Base-by-base conservation (phyloP, 352 stramenopile genomes). In the Phytopythium aichiense region DNA sequence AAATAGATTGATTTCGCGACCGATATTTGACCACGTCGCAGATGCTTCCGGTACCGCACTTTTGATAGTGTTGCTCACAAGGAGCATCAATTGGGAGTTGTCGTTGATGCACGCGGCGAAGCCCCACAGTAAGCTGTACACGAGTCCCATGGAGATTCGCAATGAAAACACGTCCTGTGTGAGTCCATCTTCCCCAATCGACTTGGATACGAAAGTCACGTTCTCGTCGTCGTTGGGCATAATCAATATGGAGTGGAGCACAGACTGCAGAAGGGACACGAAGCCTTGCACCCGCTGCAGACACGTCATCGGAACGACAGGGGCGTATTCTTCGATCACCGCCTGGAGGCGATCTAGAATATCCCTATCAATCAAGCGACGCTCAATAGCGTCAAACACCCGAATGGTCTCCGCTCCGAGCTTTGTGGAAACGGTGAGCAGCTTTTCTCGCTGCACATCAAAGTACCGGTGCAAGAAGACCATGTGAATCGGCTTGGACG, bases 111-210 rank as follows among this genome's bases (percentile, higher is more conserved):
- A 71, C 6, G 66, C 54, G 30, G 69, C 66, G 60, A 79, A 82
- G 3, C 76, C 76, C 79, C 81, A 89, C 13, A 89, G 38, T 7
- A 89, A 53, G 15, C 77, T 74, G 43, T 84, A 87, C 2, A 82
- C 42, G 3, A 81, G 58, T 2, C 67, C 66, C 76, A 89, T 80
- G n/a, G 84, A 72, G 5, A 91, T 72, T 0, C 76, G 74, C 12
- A 74, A 65, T 11, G 20, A 54, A 6, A 56, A 15, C 18, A 18
- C 16, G 15, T 38, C 23, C 25, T 30, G 42, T 5, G 33, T 1
- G 28, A 48, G 30, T 2, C n/a, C n/a, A 8, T 48, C 52, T 16
- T 25, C 33, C 3, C 45, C 33, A 25, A 30, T 2, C 13, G 18
- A 30, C 13, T 4, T 16, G 31, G n/a, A 58, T 15, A 31, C 37